Base-by-base conservation (phyloP, 768 basidiomycete genomes). In the Suillus tomentosus region DNA sequence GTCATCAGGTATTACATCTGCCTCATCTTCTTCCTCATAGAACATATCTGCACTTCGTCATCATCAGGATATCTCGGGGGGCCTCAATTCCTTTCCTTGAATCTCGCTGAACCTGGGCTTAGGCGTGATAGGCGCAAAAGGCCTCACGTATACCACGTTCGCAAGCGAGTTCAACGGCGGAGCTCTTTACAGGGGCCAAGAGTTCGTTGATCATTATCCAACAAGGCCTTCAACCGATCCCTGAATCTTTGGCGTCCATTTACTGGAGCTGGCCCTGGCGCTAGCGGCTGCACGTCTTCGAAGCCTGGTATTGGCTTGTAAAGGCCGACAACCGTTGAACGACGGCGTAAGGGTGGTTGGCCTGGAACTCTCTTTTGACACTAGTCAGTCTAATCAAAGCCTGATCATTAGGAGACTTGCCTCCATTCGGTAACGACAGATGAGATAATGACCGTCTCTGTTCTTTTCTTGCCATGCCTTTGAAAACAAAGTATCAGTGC, bases 381-480 rank as follows among this genome's bases (percentile, higher is more conserved):
- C 10, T 14, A 37, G 61, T 31, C 22, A 62, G n/a, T 31, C 11
- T 9, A 10, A 39, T 61, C 10, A 53, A 43, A 14, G 14, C 13
- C 14, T 63, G 36, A 36, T 27, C 17, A 34, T 24, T 9, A 31
- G 10, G 2, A 34, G 10, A 24, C 3, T 27, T 47, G 71, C 74
- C 71, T 76, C 70, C 36, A 76, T 51, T 50, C 61, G 63, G 50
- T 64, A 74, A 5, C 75, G 73, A 63, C 74, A 75, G 2, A 75
- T 70, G 0, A 56, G 8, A 47, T 65, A 62, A 40, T 65, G 60
- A 40, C 62, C 65, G 7, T 62, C 64, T 0, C 1, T 3, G 5
- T 72, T 68, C 31, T 50, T 68, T 2, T 61, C 66, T 24, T 63
- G 61, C 74, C 71, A 74, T 19, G 14, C 64, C 73, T 74, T 57